Evolutionary conservation across 768 basidiomycete genomes (phyloP).

Genomic region (Panellus pusillus): DNA sequence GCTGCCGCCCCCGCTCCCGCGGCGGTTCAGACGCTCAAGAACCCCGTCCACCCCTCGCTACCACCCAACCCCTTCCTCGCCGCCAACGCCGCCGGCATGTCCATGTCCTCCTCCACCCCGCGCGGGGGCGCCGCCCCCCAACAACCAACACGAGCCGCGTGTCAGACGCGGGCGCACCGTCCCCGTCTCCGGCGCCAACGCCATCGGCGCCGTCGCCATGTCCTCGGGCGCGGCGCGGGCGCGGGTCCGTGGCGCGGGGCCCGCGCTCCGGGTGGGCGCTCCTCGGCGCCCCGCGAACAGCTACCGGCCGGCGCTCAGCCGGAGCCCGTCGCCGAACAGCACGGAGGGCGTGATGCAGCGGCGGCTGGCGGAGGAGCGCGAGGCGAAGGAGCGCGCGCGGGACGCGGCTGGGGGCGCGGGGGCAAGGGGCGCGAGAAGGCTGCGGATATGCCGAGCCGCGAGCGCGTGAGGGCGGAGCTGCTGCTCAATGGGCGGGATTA

Average conservation of each 20-base stretch:
- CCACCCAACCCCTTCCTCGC: conserved; percentile 6
- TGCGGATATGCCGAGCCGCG: conserved; percentile 29
- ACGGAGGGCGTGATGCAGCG: conserved; percentile 27
- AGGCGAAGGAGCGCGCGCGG: conserved; percentile 3
- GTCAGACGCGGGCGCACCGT: too few species aligned
- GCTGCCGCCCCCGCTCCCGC: neutral
- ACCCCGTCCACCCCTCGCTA: conserved; percentile 5
- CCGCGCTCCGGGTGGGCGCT: conserved; percentile 1
- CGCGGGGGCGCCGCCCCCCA: too few species aligned
- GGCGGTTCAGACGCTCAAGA: neutral
- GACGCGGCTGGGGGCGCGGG: conserved; percentile 13
- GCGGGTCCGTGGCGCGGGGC: neutral
- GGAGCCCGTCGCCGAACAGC: conserved; percentile 27
- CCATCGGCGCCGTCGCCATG: neutral
- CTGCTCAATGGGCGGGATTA: conserved; percentile 66
- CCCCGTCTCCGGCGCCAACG: conserved; percentile 4
- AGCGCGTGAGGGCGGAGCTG: conserved; percentile 49
- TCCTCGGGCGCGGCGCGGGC: too few species aligned
- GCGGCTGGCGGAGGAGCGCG: conserved; percentile 51
- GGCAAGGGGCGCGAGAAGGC: conserved; percentile 18
- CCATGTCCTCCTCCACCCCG: neutral
- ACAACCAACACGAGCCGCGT: neutral
- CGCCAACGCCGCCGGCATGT: neutral
- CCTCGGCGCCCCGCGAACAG: conserved; percentile 7
- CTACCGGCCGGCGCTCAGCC: conserved; percentile 4